Percentiles rank a stretch among this genome's conserved stretches.
Conservation (phyloP, 805 yeast genomes). For the Pichia manshurica region DNA sequence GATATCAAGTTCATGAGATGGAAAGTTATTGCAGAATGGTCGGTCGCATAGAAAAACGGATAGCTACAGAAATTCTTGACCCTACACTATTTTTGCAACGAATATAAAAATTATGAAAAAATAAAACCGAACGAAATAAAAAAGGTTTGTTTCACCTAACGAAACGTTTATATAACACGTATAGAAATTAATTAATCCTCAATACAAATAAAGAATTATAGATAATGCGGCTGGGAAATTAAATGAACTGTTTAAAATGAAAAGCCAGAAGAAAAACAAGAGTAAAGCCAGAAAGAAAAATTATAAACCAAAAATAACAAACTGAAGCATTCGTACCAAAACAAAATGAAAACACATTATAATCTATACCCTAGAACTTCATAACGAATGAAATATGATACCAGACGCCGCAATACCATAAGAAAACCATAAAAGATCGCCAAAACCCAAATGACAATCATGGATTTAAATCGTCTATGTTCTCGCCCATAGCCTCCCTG, state of each 20-base stretch:
- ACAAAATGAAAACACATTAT: too few relatives aligned
- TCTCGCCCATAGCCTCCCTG: slow-evolving; percentile 16
- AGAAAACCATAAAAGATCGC: too few relatives aligned
- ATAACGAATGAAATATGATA: too few relatives aligned
- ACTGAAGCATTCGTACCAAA: too few relatives aligned
- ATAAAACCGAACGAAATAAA: too few relatives aligned
- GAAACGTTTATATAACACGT: not conserved
- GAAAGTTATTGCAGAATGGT: slow-evolving; percentile 92
- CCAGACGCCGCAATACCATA: too few relatives aligned
- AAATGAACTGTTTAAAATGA: not conserved
- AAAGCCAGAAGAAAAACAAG: too few relatives aligned
- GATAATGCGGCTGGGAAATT: not conserved
- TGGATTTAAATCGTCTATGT: slow-evolving; percentile 5
- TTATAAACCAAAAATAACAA: too few relatives aligned
- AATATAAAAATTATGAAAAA: too few relatives aligned
- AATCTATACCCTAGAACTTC: too few relatives aligned
- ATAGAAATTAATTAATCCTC: too few relatives aligned
- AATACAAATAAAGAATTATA: not conserved
- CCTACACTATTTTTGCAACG: not conserved
- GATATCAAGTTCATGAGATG: slow-evolving; percentile 74
- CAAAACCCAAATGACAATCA: not conserved
- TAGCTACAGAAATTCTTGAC: slow-evolving; percentile 1
- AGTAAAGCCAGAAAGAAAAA: too few relatives aligned
- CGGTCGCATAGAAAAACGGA: slow-evolving; percentile 15
- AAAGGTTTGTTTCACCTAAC: not conserved